phyloP scores from a whole-genome alignment of 2,329 filamentous ascomycete species.

The Thelonectria olida region DNA sequence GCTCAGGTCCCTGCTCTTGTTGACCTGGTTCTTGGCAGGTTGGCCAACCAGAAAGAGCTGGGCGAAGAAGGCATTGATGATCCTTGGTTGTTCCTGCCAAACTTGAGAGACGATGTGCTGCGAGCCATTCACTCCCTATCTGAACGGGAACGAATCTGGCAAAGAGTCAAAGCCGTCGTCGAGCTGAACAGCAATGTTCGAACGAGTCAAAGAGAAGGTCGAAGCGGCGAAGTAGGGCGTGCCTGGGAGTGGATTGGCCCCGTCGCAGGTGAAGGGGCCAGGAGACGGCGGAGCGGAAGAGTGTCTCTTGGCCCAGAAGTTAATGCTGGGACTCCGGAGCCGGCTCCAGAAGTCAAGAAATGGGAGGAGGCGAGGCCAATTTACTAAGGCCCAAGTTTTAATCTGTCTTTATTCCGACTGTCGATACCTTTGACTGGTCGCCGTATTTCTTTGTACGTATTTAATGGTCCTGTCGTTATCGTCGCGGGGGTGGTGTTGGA shows the following conservation, averaged over 20 bases:
- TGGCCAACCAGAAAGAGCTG: constrained; percentile 86
- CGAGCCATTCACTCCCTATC: constrained; percentile 80
- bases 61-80: constrained; percentile 75
- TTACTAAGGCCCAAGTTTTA: constrained; percentile 43
- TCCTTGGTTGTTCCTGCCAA: constrained; percentile 84
- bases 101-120: constrained; percentile 90
- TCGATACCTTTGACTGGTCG: constrained; percentile 16
- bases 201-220: constrained; percentile 73
- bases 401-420: constrained; percentile 11
- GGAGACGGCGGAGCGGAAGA: constrained; percentile 62
- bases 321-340: constrained; percentile 47
- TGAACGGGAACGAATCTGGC: constrained; percentile 85
- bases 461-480: constrained; percentile 5
- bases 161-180: constrained; percentile 82
- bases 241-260: constrained; percentile 78
- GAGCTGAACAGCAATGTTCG: constrained; percentile 95
- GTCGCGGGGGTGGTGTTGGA: constrained; percentile 18
- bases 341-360: constrained; percentile 43
- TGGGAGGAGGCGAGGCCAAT: constrained; percentile 55
- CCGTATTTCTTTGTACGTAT: constrained; percentile 29
- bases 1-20: constrained; percentile 85
- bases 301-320: constrained; percentile 56
- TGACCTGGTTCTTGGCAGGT: constrained; percentile 81
- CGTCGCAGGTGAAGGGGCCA: constrained; percentile 53
- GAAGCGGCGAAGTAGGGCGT: constrained; percentile 71